Base-by-base conservation (phyloP, 179 eudicot genomes). In the Patellifolia procumbens region DNA sequence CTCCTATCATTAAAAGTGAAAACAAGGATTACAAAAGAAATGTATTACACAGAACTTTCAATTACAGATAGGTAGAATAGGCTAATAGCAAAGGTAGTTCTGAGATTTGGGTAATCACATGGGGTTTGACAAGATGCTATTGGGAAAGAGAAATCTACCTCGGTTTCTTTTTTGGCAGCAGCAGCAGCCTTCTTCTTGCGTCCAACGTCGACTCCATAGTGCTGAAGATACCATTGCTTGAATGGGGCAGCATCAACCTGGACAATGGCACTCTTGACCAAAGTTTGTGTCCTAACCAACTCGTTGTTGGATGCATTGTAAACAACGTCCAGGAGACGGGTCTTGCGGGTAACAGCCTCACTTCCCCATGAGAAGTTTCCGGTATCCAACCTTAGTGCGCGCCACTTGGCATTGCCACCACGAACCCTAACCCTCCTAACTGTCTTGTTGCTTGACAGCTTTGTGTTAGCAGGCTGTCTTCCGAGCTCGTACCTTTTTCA, bases 231-330 rank as follows among this genome's bases (percentile, higher is more conserved):
- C 89, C 89, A 87, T 61, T 87, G 88, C 79, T 83, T 87, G 32
- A 87, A 87, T 8, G 89, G 88, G 24, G 89, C 85, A 81, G 88
- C 89, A 87, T 87, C 89, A 80, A 87, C 89, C 80, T 87, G 88
- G 4, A 87, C 86, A 76, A 87, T 87, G 66, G 88, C 89, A 74
- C 88, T 85, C 81, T 87, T 87, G 70, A 87, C 89, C 80, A 87
- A 73, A 46, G 89, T 87, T 52, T 87, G 89, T 5, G 89, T 87
- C 80, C 89, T 85, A 13, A 87, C 89, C 78, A 87, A 75, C 81
- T 87, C 86, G 77, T 87, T 87, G 85, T 87, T 87, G 61, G 88
- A 86, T 51, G 88, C 86, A 70, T 86, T 86, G 84, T 86, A 86
- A 13, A 83, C 88, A 31, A 86, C 88, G 74, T 86, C 88, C 68